Base-by-base conservation (phyloP, 441 rosid species). In the Corymbia calophylla region DNA sequence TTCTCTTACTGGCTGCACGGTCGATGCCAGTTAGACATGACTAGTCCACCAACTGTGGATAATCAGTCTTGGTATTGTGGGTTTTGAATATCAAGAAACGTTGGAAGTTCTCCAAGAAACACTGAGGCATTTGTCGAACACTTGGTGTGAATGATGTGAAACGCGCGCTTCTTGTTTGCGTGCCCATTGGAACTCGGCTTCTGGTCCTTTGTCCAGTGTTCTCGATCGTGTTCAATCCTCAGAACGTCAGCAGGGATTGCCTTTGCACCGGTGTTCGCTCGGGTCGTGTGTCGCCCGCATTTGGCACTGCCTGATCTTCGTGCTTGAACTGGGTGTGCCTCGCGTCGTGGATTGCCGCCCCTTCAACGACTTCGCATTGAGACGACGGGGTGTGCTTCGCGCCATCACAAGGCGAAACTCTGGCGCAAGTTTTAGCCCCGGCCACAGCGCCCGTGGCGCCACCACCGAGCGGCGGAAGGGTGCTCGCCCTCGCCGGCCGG, bases 1-100 rank as follows among this genome's bases (percentile, higher is more conserved):
- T 95, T 93, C 91, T 93, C 97, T 85, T 94, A 95, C 93, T 92
- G 95, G 97, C 88, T 97, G 84, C 98, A 96, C 81, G 93, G 95
- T 44, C 93, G 94, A 89, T 96, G 99, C 91, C 96, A 92, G 89
- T 88, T 95, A 62, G 92, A 91, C 87, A 91, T 95, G 95, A 92
- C 94, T 5, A 93, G 96, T 89, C 99, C 99, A 53, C 99, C 98
- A 39, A 91, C 92, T 97, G 35, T 99, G 48, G 93, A 62, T 62
- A 62, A 29, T 62, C 68, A 62, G 17, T 11, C 68, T 12, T 12
- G 6, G 15, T 5, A 62, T 62, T 6, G 31, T 11, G 12, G 68
- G 68, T 27, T 62, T 27, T 29, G 68, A 29, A 27, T 29, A 62
- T 27, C 68, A 27, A 62, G n/a, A 5, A 29, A 62, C 8, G 32